Conservation (phyloP, 768 basidiomycete genomes). For the Calocera viscosa region DNA sequence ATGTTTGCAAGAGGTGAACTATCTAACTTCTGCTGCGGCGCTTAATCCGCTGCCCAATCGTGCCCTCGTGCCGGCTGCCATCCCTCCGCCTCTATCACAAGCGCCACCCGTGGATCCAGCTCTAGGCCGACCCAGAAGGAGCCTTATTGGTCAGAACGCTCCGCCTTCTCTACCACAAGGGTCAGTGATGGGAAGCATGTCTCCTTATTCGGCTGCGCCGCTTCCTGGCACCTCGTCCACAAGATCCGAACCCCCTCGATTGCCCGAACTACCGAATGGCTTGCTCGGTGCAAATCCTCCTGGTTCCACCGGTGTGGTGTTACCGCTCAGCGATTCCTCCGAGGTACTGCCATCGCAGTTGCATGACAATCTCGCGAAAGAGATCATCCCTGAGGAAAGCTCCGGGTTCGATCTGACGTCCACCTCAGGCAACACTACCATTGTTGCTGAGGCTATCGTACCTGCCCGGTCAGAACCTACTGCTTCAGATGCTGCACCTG, state of each 20-base stretch:
- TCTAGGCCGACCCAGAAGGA: neutral
- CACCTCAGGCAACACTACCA: neutral
- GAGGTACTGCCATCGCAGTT: neutral
- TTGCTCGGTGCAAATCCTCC: neutral
- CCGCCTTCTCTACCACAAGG: neutral
- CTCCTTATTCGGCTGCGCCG: neutral
- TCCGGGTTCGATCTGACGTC: neutral
- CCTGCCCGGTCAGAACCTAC: neutral
- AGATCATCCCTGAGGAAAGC: neutral
- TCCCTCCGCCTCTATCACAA: neutral
- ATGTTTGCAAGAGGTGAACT: conserved; percentile 95
- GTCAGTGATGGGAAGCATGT: neutral
- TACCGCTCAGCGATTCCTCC: neutral
- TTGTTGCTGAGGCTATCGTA: neutral
- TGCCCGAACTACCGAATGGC: neutral
- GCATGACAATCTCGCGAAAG: neutral
- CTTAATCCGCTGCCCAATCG: conserved; percentile 92
- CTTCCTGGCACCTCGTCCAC: neutral
- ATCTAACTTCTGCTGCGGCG: conserved; percentile 91
- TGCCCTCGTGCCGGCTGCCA: conserved; percentile 36
- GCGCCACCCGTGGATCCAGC: neutral
- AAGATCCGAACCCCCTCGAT: neutral
- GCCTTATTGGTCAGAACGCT: neutral
- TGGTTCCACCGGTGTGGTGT: neutral
- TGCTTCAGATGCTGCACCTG: neutral